Evolutionary conservation across 441 rosid species (phyloP).

Genomic region (Capsella rubella): DNA sequence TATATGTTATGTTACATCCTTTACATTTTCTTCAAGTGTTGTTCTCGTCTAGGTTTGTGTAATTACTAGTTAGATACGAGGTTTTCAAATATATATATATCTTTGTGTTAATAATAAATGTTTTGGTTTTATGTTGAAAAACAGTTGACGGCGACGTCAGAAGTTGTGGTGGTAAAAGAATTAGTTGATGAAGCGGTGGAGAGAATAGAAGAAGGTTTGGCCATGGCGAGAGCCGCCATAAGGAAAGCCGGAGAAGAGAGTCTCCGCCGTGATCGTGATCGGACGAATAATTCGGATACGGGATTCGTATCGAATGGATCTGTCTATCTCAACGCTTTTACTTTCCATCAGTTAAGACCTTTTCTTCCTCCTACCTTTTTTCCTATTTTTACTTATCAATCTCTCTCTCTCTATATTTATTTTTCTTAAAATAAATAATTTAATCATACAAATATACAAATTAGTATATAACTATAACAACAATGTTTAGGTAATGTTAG

Average conservation of each 20-base stretch:
- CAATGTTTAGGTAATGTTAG: slow-evolving; percentile 9
- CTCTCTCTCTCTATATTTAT: neutral
- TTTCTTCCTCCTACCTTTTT: slow-evolving; percentile 30
- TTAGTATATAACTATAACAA: neutral
- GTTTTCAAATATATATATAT: too few species aligned
- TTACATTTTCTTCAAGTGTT: neutral
- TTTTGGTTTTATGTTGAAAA: neutral
- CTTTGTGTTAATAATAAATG: neutral
- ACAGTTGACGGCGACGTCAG: slow-evolving; percentile 34
- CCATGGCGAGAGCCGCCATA: slow-evolving; percentile 64
- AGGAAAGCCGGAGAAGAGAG: slow-evolving; percentile 45
- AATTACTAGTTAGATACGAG: neutral
- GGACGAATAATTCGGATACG: slow-evolving; percentile 37
- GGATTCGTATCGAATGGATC: slow-evolving; percentile 60
- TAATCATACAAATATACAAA: slow-evolving; percentile 3
- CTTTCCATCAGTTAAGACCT: slow-evolving; percentile 83
- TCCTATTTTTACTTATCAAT: slow-evolving; percentile 12
- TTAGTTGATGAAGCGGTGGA: slow-evolving; percentile 45
- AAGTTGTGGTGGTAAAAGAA: slow-evolving; percentile 34
- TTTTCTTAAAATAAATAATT: too few species aligned
- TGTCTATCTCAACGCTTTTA: slow-evolving; percentile 65
- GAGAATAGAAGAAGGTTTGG: slow-evolving; percentile 63
- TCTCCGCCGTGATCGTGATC: slow-evolving; percentile 42
- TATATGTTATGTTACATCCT: neutral
- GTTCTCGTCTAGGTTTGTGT: neutral